Evolutionary conservation across 2,329 filamentous ascomycete species (phyloP), one percentile per base, ranked within the genome.

Genomic region (Colletotrichum tropicale): DNA sequence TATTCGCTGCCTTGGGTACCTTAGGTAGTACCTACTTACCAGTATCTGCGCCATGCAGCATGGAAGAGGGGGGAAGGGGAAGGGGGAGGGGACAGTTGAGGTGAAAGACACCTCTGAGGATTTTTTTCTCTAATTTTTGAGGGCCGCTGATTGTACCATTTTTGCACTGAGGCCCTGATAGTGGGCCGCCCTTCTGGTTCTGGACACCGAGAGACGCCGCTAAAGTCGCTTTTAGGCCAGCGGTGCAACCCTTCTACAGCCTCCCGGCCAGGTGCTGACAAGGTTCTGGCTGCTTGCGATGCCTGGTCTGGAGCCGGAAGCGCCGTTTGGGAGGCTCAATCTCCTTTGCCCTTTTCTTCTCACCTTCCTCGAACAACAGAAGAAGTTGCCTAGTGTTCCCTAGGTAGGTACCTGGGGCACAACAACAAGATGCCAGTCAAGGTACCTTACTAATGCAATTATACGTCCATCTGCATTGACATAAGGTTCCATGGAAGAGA

Each of bases 161-260:
- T 62, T 26, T 36, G 8, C 21, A 4, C 38, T 13, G 18, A 28
- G 21, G 34, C 52, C 56, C 24, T 28, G 26, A n/a, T 16, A 32
- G 58, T 65, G 73, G 73, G 64, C 64, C 64, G 28, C 43, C 32
- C 62, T 73, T 55, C 73, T 73, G 64, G 32, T 64, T 75, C 36
- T 60, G 73, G 70, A 73, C 73, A 75, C 73, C 73, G 73, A 75
- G 60, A 21, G 43, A 67, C 28, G 70, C 55, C 64, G 48, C 73
- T 73, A 69, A 73, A 24, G 70, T 32, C 64, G 55, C 56, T 52
- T 55, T 36, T 32, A 28, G n/a, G 36, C 64, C 56, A 28, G 73
- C 56, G 58, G 30, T 73, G 70, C 55, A 62, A 75, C 70, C 69
- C 56, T 73, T 72, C 64, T 15, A 68, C 58, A 61, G 24, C 34